Evolutionary conservation across 352 stramenopile species (phyloP), one percentile per base, ranked within the genome.

Genomic region (Pilasporangium apinafurcum): DNA sequence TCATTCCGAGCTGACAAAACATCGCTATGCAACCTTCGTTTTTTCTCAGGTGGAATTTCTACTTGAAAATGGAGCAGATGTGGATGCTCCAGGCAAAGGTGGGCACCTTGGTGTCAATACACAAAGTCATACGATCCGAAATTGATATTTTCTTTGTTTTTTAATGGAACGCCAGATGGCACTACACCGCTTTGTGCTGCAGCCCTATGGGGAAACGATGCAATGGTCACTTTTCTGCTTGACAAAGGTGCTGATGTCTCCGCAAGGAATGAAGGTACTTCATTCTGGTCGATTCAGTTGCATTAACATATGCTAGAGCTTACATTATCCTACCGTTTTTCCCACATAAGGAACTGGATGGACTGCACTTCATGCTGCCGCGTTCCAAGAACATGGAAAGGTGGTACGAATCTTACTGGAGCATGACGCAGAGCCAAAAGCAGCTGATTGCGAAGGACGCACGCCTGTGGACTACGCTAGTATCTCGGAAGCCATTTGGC

Each of bases 401-500:
- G 65, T 80, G 3, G 68, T 86, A 21, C 68, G 65, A 2, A 47
- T 83, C 3, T 53, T 86, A 17, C 44, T 86, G 14, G 60, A 56
- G 13, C 56, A 68, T n/a, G 57, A 66, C 34, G 68, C 70, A 0
- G 68, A 83, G 37, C 59, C 74, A 5, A 74, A 62, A 46, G 43
- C 61, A 8, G 46, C 50, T 2, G 74, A 84, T 32, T 35, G 37
- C 7, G 70, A 82, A 26, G 70, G 63, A 3, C 63, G 74, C 14
- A 65, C 68, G 27, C 44, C 74, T n/a, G 59, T 75, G 36, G 70
- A 86, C 58, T 82, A 82, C 33, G 73, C 73, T 28, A 86, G 73
- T 35, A 83, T 86, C 40, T 86, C 73, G 12, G 73, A 86, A 45
- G 73, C 73, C 4, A 83, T 83, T 51, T 86, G 73, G 70, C 48